Evolutionary conservation across 805 yeast genomes (phyloP).

Genomic region (Candida easanensis): DNA sequence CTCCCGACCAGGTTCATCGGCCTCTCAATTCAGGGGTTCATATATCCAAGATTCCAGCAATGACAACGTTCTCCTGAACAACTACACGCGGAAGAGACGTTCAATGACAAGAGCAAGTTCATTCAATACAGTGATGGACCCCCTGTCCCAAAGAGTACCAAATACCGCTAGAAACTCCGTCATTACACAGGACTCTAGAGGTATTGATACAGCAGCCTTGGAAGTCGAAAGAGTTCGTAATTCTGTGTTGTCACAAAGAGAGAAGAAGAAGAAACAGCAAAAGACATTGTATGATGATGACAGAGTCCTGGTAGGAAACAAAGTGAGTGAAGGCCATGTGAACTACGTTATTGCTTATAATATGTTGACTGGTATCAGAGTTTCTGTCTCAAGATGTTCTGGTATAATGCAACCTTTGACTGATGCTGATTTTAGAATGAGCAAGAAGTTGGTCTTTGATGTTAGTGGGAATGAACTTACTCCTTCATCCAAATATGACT

Average conservation of each 20-base stretch:
- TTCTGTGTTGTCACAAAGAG: conserved; percentile 43
- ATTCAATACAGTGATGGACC: conserved; percentile 7
- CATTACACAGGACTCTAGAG: conserved; percentile 24
- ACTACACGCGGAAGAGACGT: conserved; percentile 23
- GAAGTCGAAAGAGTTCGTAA: conserved; percentile 53
- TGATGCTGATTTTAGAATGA: conserved; percentile 65
- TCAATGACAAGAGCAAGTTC: conserved; percentile 16
- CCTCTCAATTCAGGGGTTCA: conserved; percentile 25
- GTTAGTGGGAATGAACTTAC: conserved; percentile 83
- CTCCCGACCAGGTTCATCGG: not conserved
- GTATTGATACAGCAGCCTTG: conserved; percentile 35
- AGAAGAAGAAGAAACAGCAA: conserved; percentile 36
- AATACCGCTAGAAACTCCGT: conserved; percentile 13
- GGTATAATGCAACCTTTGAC: conserved; percentile 74
- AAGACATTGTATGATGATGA: conserved; percentile 47
- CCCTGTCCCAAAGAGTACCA: not conserved
- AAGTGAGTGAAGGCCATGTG: conserved; percentile 88
- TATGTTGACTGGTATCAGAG: conserved; percentile 95
- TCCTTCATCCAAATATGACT: conserved; percentile 92
- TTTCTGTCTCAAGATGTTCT: conserved; percentile 89
- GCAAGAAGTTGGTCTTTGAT: conserved; percentile 83
- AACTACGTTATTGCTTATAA: conserved; percentile 93
- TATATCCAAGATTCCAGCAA: conserved; percentile 34
- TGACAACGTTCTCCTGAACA: conserved; percentile 34
- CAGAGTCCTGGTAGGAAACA: conserved; percentile 69